Conservation (phyloP, 441 rosid species). For the Pelargonium citronellum region DNA sequence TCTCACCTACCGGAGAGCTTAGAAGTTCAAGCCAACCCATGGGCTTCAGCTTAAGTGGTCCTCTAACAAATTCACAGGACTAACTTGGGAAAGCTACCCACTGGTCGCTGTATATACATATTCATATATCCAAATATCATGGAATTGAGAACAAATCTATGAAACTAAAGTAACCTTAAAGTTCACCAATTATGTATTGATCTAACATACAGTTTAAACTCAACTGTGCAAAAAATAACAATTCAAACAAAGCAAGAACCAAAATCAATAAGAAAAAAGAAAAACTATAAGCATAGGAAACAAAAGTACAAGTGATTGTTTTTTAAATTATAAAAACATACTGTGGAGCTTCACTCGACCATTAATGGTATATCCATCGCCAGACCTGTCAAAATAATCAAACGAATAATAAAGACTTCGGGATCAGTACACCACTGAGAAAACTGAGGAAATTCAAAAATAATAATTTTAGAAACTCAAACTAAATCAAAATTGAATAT, state of each 20-base stretch:
- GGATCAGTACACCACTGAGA: not conserved
- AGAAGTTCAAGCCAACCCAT: no score
- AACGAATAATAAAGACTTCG: not conserved
- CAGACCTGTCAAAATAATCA: conserved; percentile 37
- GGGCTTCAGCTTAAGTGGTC: no score
- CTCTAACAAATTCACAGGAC: no score
- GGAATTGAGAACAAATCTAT: not conserved
- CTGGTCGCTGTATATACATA: no score
- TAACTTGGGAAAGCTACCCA: no score
- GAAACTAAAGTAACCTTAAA: not conserved
- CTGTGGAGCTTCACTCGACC: conserved; percentile 77
- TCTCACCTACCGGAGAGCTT: no score
- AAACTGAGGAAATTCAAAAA: not conserved
- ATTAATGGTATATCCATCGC: conserved; percentile 55
- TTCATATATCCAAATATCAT: not conserved
- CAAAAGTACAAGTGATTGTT: not conserved
- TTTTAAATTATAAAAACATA: conserved; percentile 19
- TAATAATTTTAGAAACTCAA: not conserved
- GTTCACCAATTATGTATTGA: not conserved
- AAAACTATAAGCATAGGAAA: not conserved
- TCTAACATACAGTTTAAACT: not conserved
- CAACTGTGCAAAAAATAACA: not conserved
- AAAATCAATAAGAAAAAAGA: not conserved
- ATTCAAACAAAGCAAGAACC: not conserved
- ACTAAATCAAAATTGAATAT: not conserved